Evolutionary conservation across 495 filamentous ascomycete genomes (phyloP), one percentile per base, ranked within the genome.

Genomic region (Trichoderma parareesei): DNA sequence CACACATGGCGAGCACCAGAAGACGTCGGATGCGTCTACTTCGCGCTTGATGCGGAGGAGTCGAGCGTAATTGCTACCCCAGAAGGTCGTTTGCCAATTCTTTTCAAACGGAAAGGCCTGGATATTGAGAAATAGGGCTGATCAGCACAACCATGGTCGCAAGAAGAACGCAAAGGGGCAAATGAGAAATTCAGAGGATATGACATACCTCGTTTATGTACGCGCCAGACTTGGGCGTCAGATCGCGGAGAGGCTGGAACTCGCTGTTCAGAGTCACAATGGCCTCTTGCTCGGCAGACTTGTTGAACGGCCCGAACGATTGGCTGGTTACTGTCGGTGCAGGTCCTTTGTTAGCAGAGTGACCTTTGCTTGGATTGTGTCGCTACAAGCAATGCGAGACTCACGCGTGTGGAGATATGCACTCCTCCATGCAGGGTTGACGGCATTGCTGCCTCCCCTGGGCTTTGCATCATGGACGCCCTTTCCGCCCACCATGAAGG

Each of bases 351-450:
- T 8, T 9, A 44, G 67, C 35, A 65, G 61, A 20, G 20, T 11
- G 40, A 41, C 2, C 0, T 14, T n/a, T 11, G 27, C 16, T 60
- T 1, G 27, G 27, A 27, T 27, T 27, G 27, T n/a, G 57, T 38
- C 40, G 18, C 46, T n/a, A 33, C 0, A 46, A 43, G 37, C 38
- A 11, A 9, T 13, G 18, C 38, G 20, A 0, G 42, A 67, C 72
- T 60, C 66, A 69, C 71, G 65, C 8, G 71, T 60, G 42, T 77
- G 76, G 48, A 84, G 77, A 43, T 84, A 68, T 0, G 84, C 70
- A 14, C 76, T 78, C 43, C 86, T 76, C 84, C 85, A 87, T 4
- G 80, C 81, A 10, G 85, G 85, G 18, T 79, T 72, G 5, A 87
- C 78, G 0, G 84, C 73, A 40, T 71, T 73, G 37, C 75, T 69